Evolutionary conservation across 2,329 filamentous ascomycete species (phyloP).

Genomic region (Apiospora malaysiana): DNA sequence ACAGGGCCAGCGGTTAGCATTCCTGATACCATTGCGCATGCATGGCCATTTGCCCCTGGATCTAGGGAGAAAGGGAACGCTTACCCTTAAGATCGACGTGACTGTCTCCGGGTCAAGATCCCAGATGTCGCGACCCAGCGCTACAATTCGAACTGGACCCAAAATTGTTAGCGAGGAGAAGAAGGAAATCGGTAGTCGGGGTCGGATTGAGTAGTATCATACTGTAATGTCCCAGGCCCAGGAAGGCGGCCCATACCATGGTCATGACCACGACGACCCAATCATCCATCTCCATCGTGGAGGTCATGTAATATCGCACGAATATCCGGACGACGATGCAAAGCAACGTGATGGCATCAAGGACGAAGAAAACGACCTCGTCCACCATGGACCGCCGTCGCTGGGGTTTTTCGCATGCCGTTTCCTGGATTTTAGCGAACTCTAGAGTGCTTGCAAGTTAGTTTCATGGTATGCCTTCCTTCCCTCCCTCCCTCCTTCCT

Average conservation of each 20-base stretch:
- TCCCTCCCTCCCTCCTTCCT: too few species aligned
- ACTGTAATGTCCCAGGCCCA: constrained; percentile 23
- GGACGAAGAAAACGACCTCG: constrained; percentile 13
- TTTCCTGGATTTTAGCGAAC: constrained; percentile 18
- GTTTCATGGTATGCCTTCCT: not conserved
- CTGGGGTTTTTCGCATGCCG: constrained; percentile 24
- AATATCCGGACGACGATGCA: constrained; percentile 21
- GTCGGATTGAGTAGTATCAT: not conserved
- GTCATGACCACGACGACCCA: constrained; percentile 15
- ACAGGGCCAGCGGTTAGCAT: not conserved
- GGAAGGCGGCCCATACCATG: constrained; percentile 13
- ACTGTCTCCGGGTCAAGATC: constrained; percentile 18
- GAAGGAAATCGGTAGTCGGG: not conserved
- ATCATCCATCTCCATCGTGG: constrained; percentile 22
- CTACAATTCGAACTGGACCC: constrained; percentile 20
- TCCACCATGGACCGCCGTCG: constrained; percentile 21
- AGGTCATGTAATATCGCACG: constrained; percentile 14
- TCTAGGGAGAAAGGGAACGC: not conserved
- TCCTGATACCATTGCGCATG: not conserved
- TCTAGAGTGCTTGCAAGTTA: not conserved
- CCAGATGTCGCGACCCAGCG: constrained; percentile 25
- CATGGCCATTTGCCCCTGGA: too few species aligned
- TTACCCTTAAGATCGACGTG: constrained; percentile 20
- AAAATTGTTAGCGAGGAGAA: not conserved
- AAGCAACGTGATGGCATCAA: constrained; percentile 20